phyloP scores from a whole-genome alignment of 83 land plant genomes.

The Diphasiastrum complanatum region DNA sequence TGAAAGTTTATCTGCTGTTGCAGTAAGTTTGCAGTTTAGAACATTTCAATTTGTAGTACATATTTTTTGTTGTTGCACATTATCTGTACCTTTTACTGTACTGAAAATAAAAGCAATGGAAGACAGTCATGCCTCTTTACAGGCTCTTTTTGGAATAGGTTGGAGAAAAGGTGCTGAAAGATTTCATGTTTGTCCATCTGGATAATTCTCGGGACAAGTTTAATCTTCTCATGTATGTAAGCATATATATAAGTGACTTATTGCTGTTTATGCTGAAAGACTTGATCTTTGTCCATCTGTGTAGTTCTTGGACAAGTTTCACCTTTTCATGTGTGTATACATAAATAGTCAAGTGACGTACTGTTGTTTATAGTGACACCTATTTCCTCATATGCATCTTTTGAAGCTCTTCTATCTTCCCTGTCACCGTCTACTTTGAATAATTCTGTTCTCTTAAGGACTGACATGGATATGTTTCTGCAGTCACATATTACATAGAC shows the following conservation, averaged over 20 bases:
- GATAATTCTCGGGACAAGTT: conserved; percentile 67
- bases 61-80: background rate
- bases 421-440: background rate
- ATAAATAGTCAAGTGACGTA: too few species aligned
- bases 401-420: too few species aligned
- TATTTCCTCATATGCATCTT: too few species aligned
- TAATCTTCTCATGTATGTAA: conserved; percentile 78
- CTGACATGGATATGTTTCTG: background rate
- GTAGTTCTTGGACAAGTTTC: too few species aligned
- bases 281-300: too few species aligned
- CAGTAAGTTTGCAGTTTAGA: conserved; percentile 38
- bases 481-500: conserved; percentile 95
- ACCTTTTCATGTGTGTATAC: too few species aligned
- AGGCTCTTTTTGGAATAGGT: conserved; percentile 41
- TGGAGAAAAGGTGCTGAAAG: conserved; percentile 63
- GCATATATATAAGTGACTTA: too few species aligned
- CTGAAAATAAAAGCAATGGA: background rate
- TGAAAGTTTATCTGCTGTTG: conserved; percentile 37
- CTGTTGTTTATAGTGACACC: too few species aligned
- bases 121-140: conserved; percentile 4
- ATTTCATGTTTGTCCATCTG: conserved; percentile 78
- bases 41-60: background rate
- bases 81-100: background rate
- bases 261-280: too few species aligned
- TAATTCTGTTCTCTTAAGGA: background rate